Percentiles rank a stretch among this genome's conserved stretches.
These are phyloP conservation scores for Biscogniauxia sp. DNA, from an alignment of 2,329 filamentous ascomycete genomes.

Conservation along the genomic window DNA sequence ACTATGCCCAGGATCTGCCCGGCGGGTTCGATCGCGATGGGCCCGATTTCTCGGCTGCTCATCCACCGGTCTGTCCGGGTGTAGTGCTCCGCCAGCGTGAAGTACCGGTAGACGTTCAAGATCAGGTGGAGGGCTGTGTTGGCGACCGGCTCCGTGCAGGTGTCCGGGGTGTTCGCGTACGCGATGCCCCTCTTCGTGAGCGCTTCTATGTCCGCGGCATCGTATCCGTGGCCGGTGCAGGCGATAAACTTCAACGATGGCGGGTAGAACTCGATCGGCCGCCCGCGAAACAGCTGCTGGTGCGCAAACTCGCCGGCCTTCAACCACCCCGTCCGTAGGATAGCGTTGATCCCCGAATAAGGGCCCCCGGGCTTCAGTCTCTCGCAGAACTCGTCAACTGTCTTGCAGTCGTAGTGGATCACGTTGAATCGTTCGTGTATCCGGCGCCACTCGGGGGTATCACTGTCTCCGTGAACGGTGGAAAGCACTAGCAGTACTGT, in stretches of 20 bases:
- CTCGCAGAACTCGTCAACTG: constrained; percentile 22
- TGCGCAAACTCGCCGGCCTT: constrained; percentile 30
- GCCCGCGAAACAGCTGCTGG: constrained; percentile 27
- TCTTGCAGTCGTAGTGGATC: constrained; percentile 22
- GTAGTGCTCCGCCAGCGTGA: constrained; percentile 24
- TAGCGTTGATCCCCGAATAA: constrained; percentile 29
- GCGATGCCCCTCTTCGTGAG: constrained; percentile 26
- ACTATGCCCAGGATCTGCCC: constrained; percentile 32
- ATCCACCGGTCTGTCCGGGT: constrained; percentile 16
- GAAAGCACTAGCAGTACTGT: constrained; percentile 16
- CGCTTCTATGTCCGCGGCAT: constrained; percentile 25
- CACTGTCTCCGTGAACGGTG: constrained; percentile 6
- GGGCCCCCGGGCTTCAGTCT: constrained; percentile 28
- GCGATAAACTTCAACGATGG: constrained; percentile 22
- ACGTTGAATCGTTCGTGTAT: constrained; percentile 19
- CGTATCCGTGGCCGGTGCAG: constrained; percentile 30
- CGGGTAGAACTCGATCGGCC: constrained; percentile 19
- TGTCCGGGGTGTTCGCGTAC: constrained; percentile 32
- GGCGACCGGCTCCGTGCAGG: constrained; percentile 28
- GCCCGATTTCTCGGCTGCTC: constrained; percentile 16
- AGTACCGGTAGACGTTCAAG: constrained; percentile 24
- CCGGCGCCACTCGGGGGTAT: constrained; percentile 9
- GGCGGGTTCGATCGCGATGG: constrained; percentile 23
- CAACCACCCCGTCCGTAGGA: constrained; percentile 32
- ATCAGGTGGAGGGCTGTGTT: constrained; percentile 29